Base-by-base conservation (phyloP, 2,329 filamentous ascomycete genomes). In the Alternaria longipes region DNA sequence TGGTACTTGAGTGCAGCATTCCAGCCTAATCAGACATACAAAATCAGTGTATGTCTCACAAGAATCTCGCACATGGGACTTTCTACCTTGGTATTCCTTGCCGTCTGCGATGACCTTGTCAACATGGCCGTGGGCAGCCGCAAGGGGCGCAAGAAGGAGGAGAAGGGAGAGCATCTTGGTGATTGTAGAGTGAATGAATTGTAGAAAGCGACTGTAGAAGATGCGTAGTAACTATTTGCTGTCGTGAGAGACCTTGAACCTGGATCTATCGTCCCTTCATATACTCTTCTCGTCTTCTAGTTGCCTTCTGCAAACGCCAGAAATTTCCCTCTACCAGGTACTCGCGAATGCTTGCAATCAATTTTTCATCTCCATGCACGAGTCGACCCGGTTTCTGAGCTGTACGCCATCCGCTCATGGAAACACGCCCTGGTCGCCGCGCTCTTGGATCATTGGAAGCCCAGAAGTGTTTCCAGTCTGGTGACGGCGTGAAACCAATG, bases 71-170 rank as follows among this genome's bases (percentile, higher is more conserved):
- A 14, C 32, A 34, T 14, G 32, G 5, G 14, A 2, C 0, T 34
- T 12, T 34, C 12, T 34, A 41, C 75, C 75, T 16, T 65, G 60
- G 66, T 74, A 77, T 51, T 63, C 66, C 20, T 60, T 63, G 59
- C 73, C 69, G 50, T 74, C 72, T 34, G 68, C 73, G 42, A 70
- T 50, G 61, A 77, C 72, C 32, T 64, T 68, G 11, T 64, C 59
- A 51, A 78, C 72, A 56, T 75, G 70, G 47, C 75, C 74, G 64
- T 78, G 75, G 36, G 72, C 74, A 42, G 73, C 58, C 38, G 68
- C 64, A 24, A 75, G 67, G 18, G 72, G 62, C 28, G 65, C 57
- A n/a, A 68, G 54, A 44, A 67, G 56, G 30, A 70, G 36, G 50
- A 67, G 28, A 50, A 60, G 52, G n/a, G 61, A 66, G 44, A 59